Conservation (phyloP, 1,284 basidiomycete genomes). For the Puccinia polysora region DNA sequence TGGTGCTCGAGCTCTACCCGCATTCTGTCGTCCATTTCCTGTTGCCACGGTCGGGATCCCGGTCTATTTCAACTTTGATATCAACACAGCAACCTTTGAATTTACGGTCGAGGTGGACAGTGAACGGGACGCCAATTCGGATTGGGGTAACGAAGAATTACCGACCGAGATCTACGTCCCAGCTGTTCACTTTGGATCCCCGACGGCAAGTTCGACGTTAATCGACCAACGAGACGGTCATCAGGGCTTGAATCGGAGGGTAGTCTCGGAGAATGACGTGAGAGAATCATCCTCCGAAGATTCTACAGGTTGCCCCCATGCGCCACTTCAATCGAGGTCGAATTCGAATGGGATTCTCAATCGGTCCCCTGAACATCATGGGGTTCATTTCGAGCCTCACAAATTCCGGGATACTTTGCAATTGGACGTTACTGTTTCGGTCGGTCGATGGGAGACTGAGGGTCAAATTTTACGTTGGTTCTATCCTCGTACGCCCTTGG, state of each 20-base stretch:
- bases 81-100: conserved; percentile 66
- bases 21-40: conserved; percentile 78
- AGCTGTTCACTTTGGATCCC: conserved; percentile 49
- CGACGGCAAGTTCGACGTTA: too few relatives aligned
- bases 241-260: neutral
- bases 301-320: neutral
- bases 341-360: neutral
- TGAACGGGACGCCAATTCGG: conserved; percentile 50
- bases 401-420: conserved; percentile 3
- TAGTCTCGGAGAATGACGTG: neutral
- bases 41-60: conserved; percentile 65
- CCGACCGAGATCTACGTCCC: conserved; percentile 51
- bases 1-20: conserved; percentile 73
- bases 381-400: conserved; percentile 6
- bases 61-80: conserved; percentile 67
- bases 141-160: conserved; percentile 24
- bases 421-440: conserved; percentile 21
- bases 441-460: conserved; percentile 37
- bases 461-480: conserved; percentile 28
- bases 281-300: neutral
- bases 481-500: conserved; percentile 9
- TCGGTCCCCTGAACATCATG: neutral
- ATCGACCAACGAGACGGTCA: too few relatives aligned
- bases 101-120: conserved; percentile 63
- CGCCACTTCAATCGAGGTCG: neutral